Evolutionary conservation across 176 grass and related monocot genomes (phyloP).

Genomic region (Chrysopogon serrulatus): DNA sequence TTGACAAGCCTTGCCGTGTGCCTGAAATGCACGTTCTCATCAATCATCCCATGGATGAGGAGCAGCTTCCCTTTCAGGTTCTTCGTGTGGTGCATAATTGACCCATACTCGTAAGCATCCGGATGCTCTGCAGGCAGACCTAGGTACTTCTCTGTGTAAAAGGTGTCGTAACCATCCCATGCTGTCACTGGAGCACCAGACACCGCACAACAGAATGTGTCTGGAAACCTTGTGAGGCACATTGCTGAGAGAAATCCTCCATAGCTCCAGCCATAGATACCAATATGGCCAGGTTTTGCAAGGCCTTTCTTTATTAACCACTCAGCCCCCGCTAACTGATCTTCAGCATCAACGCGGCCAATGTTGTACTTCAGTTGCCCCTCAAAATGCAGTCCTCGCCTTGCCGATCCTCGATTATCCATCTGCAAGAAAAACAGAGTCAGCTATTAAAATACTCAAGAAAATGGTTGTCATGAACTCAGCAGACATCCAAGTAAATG

Average conservation of each 20-base stretch:
- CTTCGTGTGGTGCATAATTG: conserved; percentile 87
- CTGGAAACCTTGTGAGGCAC: conserved; percentile 73
- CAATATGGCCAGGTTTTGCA: conserved; percentile 86
- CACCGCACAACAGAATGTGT: conserved; percentile 74
- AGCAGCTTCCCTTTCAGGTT: conserved; percentile 79
- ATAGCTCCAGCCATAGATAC: conserved; percentile 95
- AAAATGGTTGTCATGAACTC: neutral
- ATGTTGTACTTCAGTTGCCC: conserved; percentile 83
- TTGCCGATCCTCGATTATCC: conserved; percentile 87
- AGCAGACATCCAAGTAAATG: conserved; percentile 9
- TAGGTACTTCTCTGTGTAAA: conserved; percentile 97
- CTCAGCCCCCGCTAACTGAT: conserved; percentile 84
- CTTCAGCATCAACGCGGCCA: conserved; percentile 75
- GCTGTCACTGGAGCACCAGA: conserved; percentile 91
- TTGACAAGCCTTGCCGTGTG: conserved; percentile 94
- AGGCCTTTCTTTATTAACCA: conserved; percentile 88
- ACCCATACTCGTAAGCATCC: conserved; percentile 70
- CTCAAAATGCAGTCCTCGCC: conserved; percentile 90
- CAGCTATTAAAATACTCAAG: neutral
- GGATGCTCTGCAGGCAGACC: conserved; percentile 60
- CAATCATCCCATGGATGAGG: conserved; percentile 95
- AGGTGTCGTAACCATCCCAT: conserved; percentile 97
- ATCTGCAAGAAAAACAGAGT: conserved; percentile 49
- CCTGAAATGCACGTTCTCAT: conserved; percentile 98
- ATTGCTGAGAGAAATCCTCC: conserved; percentile 98